These are phyloP conservation scores for Hordeum marinum DNA, from an alignment of 176 grass and related monocot species.

Conservation along the genomic window DNA sequence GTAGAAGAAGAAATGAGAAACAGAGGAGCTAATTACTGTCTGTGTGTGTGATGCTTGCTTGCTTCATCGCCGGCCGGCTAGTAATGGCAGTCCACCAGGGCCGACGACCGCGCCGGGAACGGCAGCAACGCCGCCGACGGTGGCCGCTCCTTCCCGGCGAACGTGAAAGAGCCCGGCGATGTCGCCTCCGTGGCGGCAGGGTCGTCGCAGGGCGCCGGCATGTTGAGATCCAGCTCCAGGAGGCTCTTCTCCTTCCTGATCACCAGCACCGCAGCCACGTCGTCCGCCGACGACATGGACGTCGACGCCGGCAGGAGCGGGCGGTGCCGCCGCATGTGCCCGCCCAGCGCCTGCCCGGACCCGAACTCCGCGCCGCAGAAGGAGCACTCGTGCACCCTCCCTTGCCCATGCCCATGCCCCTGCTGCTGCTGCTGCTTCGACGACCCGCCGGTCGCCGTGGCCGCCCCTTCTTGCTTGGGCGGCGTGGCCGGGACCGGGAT, in stretches of 20 bases:
- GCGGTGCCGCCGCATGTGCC: conserved; percentile 90
- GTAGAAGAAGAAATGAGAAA: neutral
- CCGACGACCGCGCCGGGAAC: conserved; percentile 44
- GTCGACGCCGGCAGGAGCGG: conserved; percentile 38
- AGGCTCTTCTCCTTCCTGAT: conserved; percentile 64
- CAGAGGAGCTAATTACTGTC: conserved; percentile 13
- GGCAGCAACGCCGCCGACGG: neutral
- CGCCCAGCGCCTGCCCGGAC: conserved; percentile 90
- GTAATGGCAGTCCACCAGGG: conserved; percentile 84
- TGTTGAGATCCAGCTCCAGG: conserved; percentile 80
- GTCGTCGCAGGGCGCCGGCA: conserved; percentile 56
- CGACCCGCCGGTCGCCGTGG: neutral
- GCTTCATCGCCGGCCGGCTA: conserved; percentile 17
- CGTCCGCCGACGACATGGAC: neutral
- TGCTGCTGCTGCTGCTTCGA: conserved; percentile 1
- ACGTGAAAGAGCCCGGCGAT: conserved; percentile 6
- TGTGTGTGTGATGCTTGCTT: neutral
- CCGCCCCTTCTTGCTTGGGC: conserved; percentile 27
- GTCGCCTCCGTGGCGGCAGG: neutral
- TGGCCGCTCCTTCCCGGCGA: neutral
- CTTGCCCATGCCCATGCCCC: neutral
- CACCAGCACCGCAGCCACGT: neutral
- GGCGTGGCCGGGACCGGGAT: conserved; percentile 1
- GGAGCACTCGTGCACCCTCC: conserved; percentile 69
- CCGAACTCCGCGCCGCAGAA: conserved; percentile 80